phyloP scores from a whole-genome alignment of 2,329 filamentous ascomycete genomes.

The Passalora sequoiae region DNA sequence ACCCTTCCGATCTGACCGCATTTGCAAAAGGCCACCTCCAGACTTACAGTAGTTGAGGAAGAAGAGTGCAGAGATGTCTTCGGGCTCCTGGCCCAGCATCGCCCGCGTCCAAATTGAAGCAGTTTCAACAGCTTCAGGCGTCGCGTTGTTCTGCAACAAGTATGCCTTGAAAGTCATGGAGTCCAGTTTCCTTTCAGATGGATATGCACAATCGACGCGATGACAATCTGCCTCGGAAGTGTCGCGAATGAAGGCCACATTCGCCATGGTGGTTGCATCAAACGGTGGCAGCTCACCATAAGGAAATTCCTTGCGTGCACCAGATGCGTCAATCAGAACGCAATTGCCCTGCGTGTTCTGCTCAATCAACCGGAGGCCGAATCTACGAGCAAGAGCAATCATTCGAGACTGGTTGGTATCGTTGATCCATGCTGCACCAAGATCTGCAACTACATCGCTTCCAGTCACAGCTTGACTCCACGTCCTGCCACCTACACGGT shows the following conservation, averaged over 20 bases:
- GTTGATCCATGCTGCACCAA: constrained; percentile 57
- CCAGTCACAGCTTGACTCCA: constrained; percentile 35
- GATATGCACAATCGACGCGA: constrained; percentile 24
- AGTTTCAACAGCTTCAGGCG: constrained; percentile 32
- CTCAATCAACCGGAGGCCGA: constrained; percentile 41
- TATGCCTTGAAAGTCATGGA: constrained; percentile 37
- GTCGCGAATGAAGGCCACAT: constrained; percentile 33
- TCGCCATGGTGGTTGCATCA: constrained; percentile 18
- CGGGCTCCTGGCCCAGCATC: constrained; percentile 47
- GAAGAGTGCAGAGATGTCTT: constrained; percentile 46
- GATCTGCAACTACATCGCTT: constrained; percentile 41
- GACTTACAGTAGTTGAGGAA: constrained; percentile 53
- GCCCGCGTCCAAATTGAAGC: constrained; percentile 45
- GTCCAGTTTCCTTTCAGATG: constrained; percentile 29
- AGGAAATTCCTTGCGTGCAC: constrained; percentile 26
- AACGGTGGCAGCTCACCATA: constrained; percentile 33
- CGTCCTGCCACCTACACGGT: constrained; percentile 40
- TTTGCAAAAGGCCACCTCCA: constrained; percentile 47
- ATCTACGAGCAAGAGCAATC: constrained; percentile 37
- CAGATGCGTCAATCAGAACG: constrained; percentile 38
- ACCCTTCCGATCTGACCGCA: constrained; percentile 48
- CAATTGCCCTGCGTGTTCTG: constrained; percentile 45
- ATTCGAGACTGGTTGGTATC: constrained; percentile 48
- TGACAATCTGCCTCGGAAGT: constrained; percentile 36
- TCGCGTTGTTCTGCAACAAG: constrained; percentile 30